A percentile compares a stretch with the other conserved stretches of the same genome.
Conservation (phyloP, 345 rosid species). For the Murraya koenigii region DNA sequence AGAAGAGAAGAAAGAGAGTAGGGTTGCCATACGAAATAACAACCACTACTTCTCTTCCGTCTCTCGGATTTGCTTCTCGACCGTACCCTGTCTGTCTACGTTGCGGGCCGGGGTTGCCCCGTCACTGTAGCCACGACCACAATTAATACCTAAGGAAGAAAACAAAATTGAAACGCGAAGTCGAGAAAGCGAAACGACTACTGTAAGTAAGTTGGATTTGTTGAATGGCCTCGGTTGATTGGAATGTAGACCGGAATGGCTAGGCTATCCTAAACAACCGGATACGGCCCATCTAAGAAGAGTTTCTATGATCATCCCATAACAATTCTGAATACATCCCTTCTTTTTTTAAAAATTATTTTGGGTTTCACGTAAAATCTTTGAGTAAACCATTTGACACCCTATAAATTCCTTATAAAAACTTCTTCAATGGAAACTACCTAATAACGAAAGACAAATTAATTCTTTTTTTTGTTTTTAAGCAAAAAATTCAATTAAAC, state of each 20-base stretch:
- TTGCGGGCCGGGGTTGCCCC: not conserved
- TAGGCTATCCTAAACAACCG: too few species aligned
- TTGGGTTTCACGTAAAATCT: too few species aligned
- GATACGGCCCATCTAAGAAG: too few species aligned
- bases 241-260: not conserved
- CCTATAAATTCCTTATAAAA: too few species aligned
- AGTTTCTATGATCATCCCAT: not conserved
- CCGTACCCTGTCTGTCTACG: not conserved
- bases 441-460: too few species aligned
- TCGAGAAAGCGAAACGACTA: not conserved
- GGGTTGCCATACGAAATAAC: conserved; percentile 33
- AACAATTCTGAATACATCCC: not conserved
- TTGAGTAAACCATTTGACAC: too few species aligned
- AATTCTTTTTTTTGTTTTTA: too few species aligned
- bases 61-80: conserved; percentile 9
- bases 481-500: too few species aligned
- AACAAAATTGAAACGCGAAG: not conserved
- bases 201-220: not conserved
- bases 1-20: conserved; percentile 31
- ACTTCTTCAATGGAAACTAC: too few species aligned
- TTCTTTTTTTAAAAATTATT: too few species aligned
- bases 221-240: not conserved
- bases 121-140: conserved; percentile 12
- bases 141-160: not conserved
- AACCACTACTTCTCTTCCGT: conserved; percentile 19